phyloP scores from a whole-genome alignment of 306 rosid species.

The Purshia tridentata region DNA sequence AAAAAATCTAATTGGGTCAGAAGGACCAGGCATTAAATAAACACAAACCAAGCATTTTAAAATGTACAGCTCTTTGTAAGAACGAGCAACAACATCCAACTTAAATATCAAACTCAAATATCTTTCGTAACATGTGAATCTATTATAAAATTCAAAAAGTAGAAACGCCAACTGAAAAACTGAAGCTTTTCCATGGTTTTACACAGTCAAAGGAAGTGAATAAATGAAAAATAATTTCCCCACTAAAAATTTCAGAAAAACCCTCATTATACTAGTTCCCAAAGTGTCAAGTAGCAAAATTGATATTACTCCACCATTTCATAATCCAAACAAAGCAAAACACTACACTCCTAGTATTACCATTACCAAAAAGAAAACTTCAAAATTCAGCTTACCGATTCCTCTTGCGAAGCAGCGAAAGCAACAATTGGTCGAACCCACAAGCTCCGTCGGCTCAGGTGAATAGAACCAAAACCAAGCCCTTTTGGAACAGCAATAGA shows the following conservation, averaged over 20 bases:
- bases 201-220: not conserved
- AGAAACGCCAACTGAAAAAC: not conserved
- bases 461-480: constrained; percentile 17
- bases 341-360: not conserved
- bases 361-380: not conserved
- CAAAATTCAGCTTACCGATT: constrained; percentile 47
- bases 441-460: constrained; percentile 32
- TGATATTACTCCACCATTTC: not conserved
- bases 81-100: too few relatives aligned
- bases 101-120: too few relatives aligned
- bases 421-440: constrained; percentile 38
- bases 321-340: not conserved
- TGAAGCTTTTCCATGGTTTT: not conserved
- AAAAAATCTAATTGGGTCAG: not conserved
- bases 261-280: not conserved
- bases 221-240: too few relatives aligned
- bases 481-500: constrained; percentile 30
- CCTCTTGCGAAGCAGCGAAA: constrained; percentile 57
- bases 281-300: not conserved
- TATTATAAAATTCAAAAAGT: not conserved
- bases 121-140: too few relatives aligned
- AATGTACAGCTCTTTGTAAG: not conserved
- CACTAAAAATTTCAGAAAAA: not conserved
- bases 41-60: not conserved
- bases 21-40: not conserved